Conservation (phyloP, 495 filamentous ascomycete species). For the Penicillium pancosmium region DNA sequence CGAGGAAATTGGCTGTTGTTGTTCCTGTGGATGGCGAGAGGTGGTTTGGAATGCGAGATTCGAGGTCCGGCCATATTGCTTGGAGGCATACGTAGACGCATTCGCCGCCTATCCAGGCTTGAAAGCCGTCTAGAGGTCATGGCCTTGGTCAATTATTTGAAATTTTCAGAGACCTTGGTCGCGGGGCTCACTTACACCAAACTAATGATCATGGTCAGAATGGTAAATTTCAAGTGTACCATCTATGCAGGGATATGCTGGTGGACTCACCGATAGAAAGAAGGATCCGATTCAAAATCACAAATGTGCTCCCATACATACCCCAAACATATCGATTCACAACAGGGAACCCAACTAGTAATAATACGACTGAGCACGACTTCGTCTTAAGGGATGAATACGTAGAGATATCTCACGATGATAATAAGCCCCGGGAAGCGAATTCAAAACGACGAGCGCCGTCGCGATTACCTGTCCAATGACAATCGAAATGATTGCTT, state of each 20-base stretch:
- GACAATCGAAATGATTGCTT: conserved; percentile 27
- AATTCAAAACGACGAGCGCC: conserved; percentile 23
- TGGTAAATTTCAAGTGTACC: neutral
- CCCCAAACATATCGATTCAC: conserved; percentile 32
- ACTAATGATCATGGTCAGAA: neutral
- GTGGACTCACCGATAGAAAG: conserved; percentile 24
- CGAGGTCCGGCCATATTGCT: conserved; percentile 26
- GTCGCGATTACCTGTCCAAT: conserved; percentile 20
- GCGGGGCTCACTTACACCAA: conserved; percentile 5
- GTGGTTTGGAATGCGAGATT: conserved; percentile 28
- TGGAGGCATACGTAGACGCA: conserved; percentile 28
- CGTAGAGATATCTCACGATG: conserved; percentile 13
- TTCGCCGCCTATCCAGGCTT: conserved; percentile 35
- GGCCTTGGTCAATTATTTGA: too few species aligned
- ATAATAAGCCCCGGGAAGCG: conserved; percentile 26
- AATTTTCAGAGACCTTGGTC: too few species aligned
- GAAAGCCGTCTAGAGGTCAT: conserved; percentile 20
- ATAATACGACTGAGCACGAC: neutral
- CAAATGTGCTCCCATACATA: conserved; percentile 28
- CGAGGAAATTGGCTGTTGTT: conserved; percentile 28
- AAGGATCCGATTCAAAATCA: conserved; percentile 34
- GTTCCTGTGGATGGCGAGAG: conserved; percentile 30
- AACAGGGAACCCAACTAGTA: conserved; percentile 26
- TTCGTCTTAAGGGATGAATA: neutral
- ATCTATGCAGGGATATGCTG: neutral